These are phyloP conservation scores for Jamesozyma jinghongensis DNA, from an alignment of 805 yeast genomes.

Conservation along the genomic window DNA sequence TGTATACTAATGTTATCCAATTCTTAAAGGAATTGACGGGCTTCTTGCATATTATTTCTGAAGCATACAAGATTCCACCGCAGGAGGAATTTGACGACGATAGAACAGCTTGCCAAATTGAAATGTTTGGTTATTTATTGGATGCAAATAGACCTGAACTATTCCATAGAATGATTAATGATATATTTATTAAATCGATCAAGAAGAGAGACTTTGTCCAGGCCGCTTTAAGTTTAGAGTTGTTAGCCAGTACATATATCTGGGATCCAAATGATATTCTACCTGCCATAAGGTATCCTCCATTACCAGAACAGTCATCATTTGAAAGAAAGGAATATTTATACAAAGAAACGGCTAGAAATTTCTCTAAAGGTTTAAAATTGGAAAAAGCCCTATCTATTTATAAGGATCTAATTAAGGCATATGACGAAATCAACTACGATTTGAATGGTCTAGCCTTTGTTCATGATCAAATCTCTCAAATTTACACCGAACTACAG, in stretches of 20 bases:
- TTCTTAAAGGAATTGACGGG: conserved; percentile 49
- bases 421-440: conserved; percentile 62
- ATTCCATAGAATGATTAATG: conserved; percentile 69
- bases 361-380: conserved; percentile 61
- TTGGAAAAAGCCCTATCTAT: conserved; percentile 73
- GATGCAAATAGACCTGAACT: conserved; percentile 72
- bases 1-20: conserved; percentile 40
- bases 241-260: conserved; percentile 63
- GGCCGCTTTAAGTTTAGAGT: conserved; percentile 73
- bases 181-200: conserved; percentile 58
- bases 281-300: conserved; percentile 53
- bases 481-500: conserved; percentile 58
- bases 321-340: conserved; percentile 74
- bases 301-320: conserved; percentile 69
- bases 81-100: conserved; percentile 84
- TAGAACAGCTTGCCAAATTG: conserved; percentile 68
- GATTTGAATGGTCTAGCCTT: conserved; percentile 68
- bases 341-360: conserved; percentile 58
- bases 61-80: conserved; percentile 63
- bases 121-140: conserved; percentile 65
- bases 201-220: conserved; percentile 58
- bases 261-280: conserved; percentile 58
- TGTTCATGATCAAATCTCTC: conserved; percentile 59
- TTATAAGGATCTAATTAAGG: conserved; percentile 66
- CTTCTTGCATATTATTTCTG: conserved; percentile 55